A percentile compares a stretch with the other conserved stretches of the same genome.
phyloP scores from a whole-genome alignment of 306 rosid species.

The Pueraria montana region DNA sequence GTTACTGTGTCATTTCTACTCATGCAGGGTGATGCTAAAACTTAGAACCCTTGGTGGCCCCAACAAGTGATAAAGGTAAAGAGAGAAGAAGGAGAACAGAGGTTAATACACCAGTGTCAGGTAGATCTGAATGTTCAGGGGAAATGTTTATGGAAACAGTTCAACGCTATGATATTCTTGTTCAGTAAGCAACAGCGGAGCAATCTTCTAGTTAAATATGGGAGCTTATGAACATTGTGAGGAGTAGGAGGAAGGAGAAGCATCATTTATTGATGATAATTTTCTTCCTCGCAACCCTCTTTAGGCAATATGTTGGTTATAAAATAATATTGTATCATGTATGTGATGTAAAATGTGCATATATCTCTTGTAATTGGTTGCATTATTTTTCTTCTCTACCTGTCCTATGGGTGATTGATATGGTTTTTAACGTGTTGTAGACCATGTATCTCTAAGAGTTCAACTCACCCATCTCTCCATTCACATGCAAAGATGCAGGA shows the following conservation, averaged over 20 bases:
- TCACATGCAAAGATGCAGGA: slow-evolving; percentile 38
- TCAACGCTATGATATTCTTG: slow-evolving; percentile 46
- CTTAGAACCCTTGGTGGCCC: slow-evolving; percentile 48
- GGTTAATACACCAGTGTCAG: slow-evolving; percentile 38
- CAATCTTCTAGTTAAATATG: slow-evolving; percentile 36
- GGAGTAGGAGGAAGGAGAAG: slow-evolving; percentile 45
- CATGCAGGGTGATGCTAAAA: slow-evolving; percentile 67
- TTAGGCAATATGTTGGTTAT: slow-evolving; percentile 24
- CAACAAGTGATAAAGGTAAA: slow-evolving; percentile 27
- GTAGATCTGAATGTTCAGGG: slow-evolving; percentile 45
- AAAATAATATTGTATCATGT: slow-evolving; percentile 43
- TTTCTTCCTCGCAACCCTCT: slow-evolving; percentile 40
- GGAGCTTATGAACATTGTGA: slow-evolving; percentile 52
- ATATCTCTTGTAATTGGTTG: slow-evolving; percentile 34
- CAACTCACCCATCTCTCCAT: slow-evolving; percentile 22
- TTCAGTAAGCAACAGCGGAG: slow-evolving; percentile 38
- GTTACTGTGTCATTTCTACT: slow-evolving; percentile 29
- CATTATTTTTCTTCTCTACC: slow-evolving; percentile 12
- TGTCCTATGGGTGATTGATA: slow-evolving; percentile 8
- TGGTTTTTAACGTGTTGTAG: slow-evolving; percentile 31
- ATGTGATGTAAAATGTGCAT: slow-evolving; percentile 48
- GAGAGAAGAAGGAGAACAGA: slow-evolving; percentile 12
- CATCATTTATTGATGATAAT: slow-evolving; percentile 35
- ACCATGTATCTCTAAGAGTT: slow-evolving; percentile 35
- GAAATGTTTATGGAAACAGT: slow-evolving; percentile 40